Percentiles rank a stretch among this genome's conserved stretches.
Conservation (phyloP, 495 filamentous ascomycete genomes). For the Saxophila tyrrhenica region DNA sequence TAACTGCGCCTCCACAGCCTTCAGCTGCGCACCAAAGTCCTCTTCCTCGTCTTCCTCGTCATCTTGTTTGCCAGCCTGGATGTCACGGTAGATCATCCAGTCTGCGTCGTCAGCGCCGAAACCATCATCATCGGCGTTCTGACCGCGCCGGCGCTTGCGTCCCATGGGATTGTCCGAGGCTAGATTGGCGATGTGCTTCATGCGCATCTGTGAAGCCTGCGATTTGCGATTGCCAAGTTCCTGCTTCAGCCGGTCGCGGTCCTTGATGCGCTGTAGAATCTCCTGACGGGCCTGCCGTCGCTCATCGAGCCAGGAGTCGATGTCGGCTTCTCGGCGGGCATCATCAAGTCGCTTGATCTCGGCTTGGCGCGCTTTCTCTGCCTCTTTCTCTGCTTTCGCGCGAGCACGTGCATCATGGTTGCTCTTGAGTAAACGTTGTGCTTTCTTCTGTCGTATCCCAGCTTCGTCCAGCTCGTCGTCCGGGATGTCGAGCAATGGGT, state of each 20-base stretch:
- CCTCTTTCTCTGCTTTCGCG: conserved; percentile 90
- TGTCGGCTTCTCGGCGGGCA: conserved; percentile 69
- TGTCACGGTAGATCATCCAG: conserved; percentile 89
- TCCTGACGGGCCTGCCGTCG: conserved; percentile 61
- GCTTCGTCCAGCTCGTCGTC: conserved; percentile 92
- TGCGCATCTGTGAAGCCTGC: conserved; percentile 85
- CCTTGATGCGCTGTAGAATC: conserved; percentile 75
- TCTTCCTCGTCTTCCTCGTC: conserved; percentile 71
- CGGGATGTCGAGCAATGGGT: conserved; percentile 75
- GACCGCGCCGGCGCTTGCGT: conserved; percentile 66
- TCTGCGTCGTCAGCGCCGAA: conserved; percentile 97
- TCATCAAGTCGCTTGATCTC: conserved; percentile 74
- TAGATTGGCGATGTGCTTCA: conserved; percentile 96
- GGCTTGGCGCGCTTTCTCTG: conserved; percentile 68
- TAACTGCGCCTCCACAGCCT: conserved; percentile 67
- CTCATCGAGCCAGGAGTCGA: conserved; percentile 78
- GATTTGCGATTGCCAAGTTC: conserved; percentile 95
- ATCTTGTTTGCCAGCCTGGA: conserved; percentile 73
- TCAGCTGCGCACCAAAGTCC: conserved; percentile 61
- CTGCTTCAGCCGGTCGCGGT: conserved; percentile 78
- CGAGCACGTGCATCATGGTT: conserved; percentile 85
- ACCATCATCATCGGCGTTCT: conserved; percentile 75
- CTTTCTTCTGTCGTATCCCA: conserved; percentile 74
- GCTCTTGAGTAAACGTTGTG: conserved; percentile 83
- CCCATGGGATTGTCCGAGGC: conserved; percentile 74